Evolutionary conservation across 257 asterid genomes (phyloP), one percentile per base, ranked within the genome.

Genomic region (Eucommia ulmoides): DNA sequence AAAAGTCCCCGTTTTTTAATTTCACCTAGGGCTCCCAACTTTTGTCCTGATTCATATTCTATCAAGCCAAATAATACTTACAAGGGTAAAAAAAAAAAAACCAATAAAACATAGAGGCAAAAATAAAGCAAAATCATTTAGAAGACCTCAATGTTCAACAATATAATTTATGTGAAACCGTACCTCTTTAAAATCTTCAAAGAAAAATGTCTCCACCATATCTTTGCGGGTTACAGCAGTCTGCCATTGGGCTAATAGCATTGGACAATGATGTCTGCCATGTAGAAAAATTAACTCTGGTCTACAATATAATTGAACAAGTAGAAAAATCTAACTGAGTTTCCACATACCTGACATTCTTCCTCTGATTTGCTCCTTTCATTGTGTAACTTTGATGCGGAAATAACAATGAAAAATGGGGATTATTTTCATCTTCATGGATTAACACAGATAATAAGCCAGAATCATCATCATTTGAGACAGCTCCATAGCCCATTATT

Each of bases 221-320:
- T 91, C 99, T 71, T 65, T 74, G 49, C 96, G 93, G 14, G 96
- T 91, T 35, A 81, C 94, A 49, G 80, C 96, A 54, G 64, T 70
- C 84, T 91, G 99, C 75, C 79, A 79, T 61, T 86, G 99, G 45
- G 95, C 94, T 67, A 75, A 60, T 56, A 86, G 72, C 79, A 91
- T 79, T 3, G 95, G 98, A 26, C 81, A 63, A 49, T 69, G 64
- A 10, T 52, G 58, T 80, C 98, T 89, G 77, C 48, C 48, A 69
- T 47, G 17, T 16, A 17, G 52, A 23, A n/a, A 22, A 19, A 33
- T 71, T 33, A 75, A 52, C 55, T 18, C 44, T 57, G 45, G 52
- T 17, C 17, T n/a, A 22, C 14, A 21, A 21, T 23, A 22, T 47
- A 19, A 4, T 11, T 24, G 33, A 7, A 24, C n/a, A 15, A 54